phyloP scores from a whole-genome alignment of 345 rosid genomes.

The Lumnitzera littorea region DNA sequence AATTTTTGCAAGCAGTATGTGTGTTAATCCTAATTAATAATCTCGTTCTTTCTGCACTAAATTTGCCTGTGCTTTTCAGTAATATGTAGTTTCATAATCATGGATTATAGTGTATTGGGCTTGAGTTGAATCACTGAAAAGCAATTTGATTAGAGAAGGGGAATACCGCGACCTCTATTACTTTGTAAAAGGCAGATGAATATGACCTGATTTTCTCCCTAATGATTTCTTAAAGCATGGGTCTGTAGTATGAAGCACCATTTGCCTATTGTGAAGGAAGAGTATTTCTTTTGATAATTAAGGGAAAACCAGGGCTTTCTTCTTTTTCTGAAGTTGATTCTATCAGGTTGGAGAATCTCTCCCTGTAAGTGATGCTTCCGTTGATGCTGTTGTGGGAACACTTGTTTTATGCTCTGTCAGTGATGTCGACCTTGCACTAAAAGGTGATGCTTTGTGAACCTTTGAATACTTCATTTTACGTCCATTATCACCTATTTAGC shows the following conservation, averaged over 20 bases:
- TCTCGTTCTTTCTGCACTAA: too few species aligned
- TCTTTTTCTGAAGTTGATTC: conserved; percentile 3
- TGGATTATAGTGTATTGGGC: too few species aligned
- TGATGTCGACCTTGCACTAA: conserved; percentile 46
- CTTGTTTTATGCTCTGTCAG: conserved; percentile 78
- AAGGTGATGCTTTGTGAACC: conserved; percentile 28
- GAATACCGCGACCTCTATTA: too few species aligned
- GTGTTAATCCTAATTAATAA: neutral
- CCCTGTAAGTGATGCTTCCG: conserved; percentile 66
- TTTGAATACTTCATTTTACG: neutral
- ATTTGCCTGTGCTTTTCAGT: too few species aligned
- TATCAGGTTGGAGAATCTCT: conserved; percentile 73
- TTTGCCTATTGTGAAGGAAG: neutral
- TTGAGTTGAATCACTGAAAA: too few species aligned
- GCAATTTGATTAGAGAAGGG: too few species aligned
- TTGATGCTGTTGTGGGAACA: conserved; percentile 83
- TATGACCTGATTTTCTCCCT: too few species aligned
- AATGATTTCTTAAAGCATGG: neutral
- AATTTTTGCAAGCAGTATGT: conserved; percentile 64
- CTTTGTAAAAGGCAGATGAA: too few species aligned
- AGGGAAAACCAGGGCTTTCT: too few species aligned
- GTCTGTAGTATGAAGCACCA: neutral
- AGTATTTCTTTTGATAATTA: neutral
- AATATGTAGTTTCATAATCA: too few species aligned
- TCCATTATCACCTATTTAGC: too few species aligned